Percentiles rank a stretch among this genome's conserved stretches.
These are phyloP conservation scores for Nothopassalora personata DNA, from an alignment of 2,329 filamentous ascomycete genomes.

Conservation along the genomic window DNA sequence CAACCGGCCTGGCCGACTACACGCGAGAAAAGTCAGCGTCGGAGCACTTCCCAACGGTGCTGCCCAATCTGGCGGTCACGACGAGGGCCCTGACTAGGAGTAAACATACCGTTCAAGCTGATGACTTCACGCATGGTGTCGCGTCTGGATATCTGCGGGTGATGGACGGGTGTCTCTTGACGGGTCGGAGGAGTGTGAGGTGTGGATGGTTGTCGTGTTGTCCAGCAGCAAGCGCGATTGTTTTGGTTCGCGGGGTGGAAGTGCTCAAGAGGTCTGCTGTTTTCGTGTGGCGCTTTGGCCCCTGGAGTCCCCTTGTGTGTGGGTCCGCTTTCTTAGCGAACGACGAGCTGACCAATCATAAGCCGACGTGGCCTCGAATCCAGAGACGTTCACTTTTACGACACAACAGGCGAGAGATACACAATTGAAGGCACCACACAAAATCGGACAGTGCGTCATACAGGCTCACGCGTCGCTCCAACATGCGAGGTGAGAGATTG, in stretches of 20 bases:
- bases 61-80: constrained; percentile 38
- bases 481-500: neutral
- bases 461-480: neutral
- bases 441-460: neutral
- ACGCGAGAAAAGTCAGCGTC: constrained; percentile 50
- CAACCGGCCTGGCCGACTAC: constrained; percentile 99
- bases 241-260: constrained; percentile 14
- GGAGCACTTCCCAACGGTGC: constrained; percentile 10
- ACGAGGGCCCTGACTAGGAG: constrained; percentile 30
- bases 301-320: neutral
- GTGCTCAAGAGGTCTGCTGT: constrained; percentile 11
- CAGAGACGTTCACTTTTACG: too few species aligned
- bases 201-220: constrained; percentile 8
- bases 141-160: constrained; percentile 7
- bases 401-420: neutral
- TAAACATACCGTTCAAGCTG: constrained; percentile 82
- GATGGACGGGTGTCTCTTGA: constrained; percentile 19
- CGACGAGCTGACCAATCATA: neutral
- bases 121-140: constrained; percentile 97
- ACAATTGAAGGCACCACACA: neutral
- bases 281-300: neutral
- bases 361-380: neutral
- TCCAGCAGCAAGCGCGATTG: constrained; percentile 8
- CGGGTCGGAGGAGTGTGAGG: constrained; percentile 8
- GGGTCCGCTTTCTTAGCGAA: neutral